Percentiles rank a stretch among this genome's conserved stretches.
These are phyloP conservation scores for Tylopilus subfusipes DNA, from an alignment of 768 basidiomycete species.

Conservation along the genomic window DNA sequence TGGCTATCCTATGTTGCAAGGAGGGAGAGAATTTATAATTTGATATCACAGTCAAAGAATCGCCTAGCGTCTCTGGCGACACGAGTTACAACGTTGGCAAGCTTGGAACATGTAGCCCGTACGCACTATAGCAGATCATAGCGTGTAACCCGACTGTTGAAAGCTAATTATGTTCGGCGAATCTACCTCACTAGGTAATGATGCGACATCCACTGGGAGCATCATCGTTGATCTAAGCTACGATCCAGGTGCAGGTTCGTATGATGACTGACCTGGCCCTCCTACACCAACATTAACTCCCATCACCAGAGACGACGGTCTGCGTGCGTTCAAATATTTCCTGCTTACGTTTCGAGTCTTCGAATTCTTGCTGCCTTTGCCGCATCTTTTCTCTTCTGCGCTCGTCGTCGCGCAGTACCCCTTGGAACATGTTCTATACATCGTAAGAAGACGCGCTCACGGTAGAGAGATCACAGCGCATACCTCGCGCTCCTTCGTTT, in stretches of 20 bases:
- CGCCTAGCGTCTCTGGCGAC: neutral
- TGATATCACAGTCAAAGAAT: neutral
- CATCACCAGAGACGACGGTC: conserved; percentile 22
- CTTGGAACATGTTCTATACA: conserved; percentile 81
- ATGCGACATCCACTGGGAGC: neutral
- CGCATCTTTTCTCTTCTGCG: conserved; percentile 68
- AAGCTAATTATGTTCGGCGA: neutral
- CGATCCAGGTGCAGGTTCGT: neutral
- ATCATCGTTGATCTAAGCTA: neutral
- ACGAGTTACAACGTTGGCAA: conserved; percentile 9
- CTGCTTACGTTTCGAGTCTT: conserved; percentile 59
- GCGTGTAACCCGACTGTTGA: neutral
- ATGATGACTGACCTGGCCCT: conserved; percentile 1
- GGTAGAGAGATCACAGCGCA: neutral
- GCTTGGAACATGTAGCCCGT: neutral
- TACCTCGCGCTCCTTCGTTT: conserved; percentile 80
- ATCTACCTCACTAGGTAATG: neutral
- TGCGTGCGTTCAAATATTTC: conserved; percentile 62
- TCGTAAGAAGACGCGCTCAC: conserved; percentile 7
- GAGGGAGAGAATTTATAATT: neutral
- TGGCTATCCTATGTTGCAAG: neutral
- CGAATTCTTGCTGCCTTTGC: conserved; percentile 59
- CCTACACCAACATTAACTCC: neutral
- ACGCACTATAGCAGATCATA: conserved; percentile 17
- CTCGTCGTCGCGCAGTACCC: conserved; percentile 86